These are phyloP conservation scores for Cordyceps pruinosa DNA, from an alignment of 2,329 filamentous ascomycete species.

Conservation along the genomic window DNA sequence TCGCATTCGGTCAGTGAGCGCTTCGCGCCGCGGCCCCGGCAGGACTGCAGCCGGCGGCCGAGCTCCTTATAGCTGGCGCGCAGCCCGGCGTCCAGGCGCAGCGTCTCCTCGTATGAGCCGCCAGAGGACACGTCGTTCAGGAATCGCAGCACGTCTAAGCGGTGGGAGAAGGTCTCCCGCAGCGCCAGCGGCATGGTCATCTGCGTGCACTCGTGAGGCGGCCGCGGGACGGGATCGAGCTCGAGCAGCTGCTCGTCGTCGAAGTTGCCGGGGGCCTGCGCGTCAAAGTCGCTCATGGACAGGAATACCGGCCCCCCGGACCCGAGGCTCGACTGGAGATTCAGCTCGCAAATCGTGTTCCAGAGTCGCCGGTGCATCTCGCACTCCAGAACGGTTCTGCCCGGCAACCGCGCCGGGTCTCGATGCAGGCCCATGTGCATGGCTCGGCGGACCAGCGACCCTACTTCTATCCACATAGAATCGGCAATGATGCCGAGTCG, in stretches of 20 bases:
- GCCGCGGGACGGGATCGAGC: constrained; percentile 25
- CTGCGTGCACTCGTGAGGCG: constrained; percentile 32
- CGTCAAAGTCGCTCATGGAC: constrained; percentile 39
- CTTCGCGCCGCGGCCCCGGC: constrained; percentile 13
- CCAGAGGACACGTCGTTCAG: constrained; percentile 35
- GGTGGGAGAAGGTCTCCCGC: constrained; percentile 34
- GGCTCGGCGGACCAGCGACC: constrained; percentile 37
- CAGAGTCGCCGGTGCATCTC: constrained; percentile 47
- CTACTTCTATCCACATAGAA: constrained; percentile 41
- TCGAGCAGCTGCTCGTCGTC: constrained; percentile 41
- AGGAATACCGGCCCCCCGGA: constrained; percentile 42
- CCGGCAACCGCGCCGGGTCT: constrained; percentile 36
- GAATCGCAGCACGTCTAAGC: constrained; percentile 35
- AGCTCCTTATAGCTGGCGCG: constrained; percentile 36
- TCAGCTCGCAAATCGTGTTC: constrained; percentile 45
- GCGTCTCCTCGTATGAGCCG: constrained; percentile 36
- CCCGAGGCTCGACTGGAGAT: constrained; percentile 37
- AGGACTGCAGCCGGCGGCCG: constrained; percentile 25
- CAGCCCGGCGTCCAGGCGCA: constrained; percentile 37
- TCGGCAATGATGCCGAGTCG: constrained; percentile 32
- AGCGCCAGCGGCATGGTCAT: constrained; percentile 35
- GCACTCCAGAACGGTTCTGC: constrained; percentile 27
- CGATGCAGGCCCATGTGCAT: constrained; percentile 45
- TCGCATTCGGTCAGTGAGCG: constrained; percentile 30
- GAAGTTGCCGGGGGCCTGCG: constrained; percentile 40